A percentile compares a stretch with the other conserved stretches of the same genome.
phyloP scores from a whole-genome alignment of 805 yeast species.

The Yarrowia phangngaensis region DNA sequence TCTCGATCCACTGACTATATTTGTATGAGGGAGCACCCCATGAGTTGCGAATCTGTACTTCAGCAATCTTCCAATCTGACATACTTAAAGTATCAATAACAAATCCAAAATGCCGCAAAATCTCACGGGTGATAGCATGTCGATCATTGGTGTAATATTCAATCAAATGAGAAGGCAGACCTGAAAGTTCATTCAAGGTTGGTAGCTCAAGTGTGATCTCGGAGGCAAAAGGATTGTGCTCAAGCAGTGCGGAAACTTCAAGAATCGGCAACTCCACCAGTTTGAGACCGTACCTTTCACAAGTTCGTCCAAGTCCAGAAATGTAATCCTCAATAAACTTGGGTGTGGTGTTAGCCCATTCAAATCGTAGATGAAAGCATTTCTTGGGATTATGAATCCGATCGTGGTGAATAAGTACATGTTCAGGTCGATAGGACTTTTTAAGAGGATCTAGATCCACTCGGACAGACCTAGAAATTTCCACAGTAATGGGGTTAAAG shows the following conservation, averaged over 20 bases:
- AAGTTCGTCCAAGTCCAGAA: constrained; percentile 70
- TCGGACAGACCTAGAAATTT: constrained; percentile 59
- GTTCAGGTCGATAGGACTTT: constrained; percentile 72
- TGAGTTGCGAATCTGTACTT: constrained; percentile 70
- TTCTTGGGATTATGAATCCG: constrained; percentile 90
- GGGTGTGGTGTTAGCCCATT: constrained; percentile 90
- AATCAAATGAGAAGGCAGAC: constrained; percentile 1
- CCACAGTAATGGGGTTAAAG: constrained; percentile 27
- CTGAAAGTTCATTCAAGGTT: background rate
- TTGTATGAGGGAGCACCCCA: constrained; percentile 88
- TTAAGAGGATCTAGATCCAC: constrained; percentile 71
- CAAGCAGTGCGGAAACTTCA: constrained; percentile 74
- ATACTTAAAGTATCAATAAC: constrained; percentile 78
- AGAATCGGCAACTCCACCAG: constrained; percentile 89
- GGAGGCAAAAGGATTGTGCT: constrained; percentile 82
- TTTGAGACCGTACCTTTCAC: constrained; percentile 78
- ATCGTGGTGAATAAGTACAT: constrained; percentile 81
- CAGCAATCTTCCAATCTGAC: constrained; percentile 45
- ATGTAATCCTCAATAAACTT: constrained; percentile 76
- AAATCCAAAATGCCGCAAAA: constrained; percentile 68
- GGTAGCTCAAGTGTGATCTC: constrained; percentile 16
- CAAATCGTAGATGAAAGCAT: constrained; percentile 84
- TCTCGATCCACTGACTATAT: constrained; percentile 85
- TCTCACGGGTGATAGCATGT: constrained; percentile 69
- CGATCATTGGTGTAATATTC: constrained; percentile 29